A percentile compares a stretch with the other conserved stretches of the same genome.
Conservation (phyloP, 305 asterid species). For the Fraxinus angustifolia region DNA sequence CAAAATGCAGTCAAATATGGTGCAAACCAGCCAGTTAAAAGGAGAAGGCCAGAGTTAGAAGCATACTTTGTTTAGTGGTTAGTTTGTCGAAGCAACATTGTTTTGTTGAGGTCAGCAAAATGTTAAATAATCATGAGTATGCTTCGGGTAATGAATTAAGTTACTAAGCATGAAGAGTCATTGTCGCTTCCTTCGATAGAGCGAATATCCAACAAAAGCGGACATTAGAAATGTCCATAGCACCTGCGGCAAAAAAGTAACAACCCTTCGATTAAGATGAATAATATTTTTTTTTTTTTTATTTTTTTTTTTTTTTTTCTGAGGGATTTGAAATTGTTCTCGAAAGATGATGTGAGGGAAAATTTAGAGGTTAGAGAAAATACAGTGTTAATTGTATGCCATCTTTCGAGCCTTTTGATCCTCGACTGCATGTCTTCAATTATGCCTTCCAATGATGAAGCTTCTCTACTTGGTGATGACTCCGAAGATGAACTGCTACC, state of each 20-base stretch:
- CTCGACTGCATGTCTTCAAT: constrained; percentile 91
- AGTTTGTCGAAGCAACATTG: neutral
- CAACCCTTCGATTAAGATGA: neutral
- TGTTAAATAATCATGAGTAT: neutral
- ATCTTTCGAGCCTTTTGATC: constrained; percentile 83
- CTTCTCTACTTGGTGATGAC: constrained; percentile 77
- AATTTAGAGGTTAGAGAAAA: constrained; percentile 7
- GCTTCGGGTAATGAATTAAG: neutral
- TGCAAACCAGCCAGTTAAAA: neutral
- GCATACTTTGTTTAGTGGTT: neutral
- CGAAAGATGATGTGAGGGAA: neutral
- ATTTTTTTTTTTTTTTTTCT: neutral
- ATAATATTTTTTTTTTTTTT: neutral
- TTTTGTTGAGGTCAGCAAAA: neutral
- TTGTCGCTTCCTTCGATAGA: constrained; percentile 76
- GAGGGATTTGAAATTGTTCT: neutral
- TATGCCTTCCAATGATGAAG: constrained; percentile 64
- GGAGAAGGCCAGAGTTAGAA: neutral
- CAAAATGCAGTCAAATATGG: neutral
- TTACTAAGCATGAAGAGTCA: constrained; percentile 18
- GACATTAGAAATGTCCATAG: constrained; percentile 97
- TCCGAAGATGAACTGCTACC: constrained; percentile 80
- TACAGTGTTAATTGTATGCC: constrained; percentile 84
- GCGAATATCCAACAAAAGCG: constrained; percentile 88
- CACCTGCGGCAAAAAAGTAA: constrained; percentile 46